Evolutionary conservation across 2,329 filamentous ascomycete species (phyloP).

Genomic region (Fusarium mexicanum): DNA sequence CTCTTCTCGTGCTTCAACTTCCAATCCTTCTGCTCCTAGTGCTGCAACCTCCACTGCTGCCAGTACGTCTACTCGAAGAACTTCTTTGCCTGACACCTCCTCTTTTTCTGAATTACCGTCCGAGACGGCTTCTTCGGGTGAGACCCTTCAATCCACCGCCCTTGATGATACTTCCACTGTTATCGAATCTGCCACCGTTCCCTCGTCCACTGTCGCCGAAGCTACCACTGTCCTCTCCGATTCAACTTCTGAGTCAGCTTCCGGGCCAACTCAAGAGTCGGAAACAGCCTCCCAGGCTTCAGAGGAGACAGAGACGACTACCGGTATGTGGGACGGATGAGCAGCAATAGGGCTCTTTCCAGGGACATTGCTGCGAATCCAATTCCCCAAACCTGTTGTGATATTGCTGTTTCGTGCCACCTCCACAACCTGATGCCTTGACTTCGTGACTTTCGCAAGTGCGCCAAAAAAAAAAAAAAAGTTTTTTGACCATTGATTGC

Average conservation of each 20-base stretch:
- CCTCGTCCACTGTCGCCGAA: slow-evolving; percentile 9
- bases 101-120: slow-evolving; percentile 44
- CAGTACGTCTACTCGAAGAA: slow-evolving; percentile 47
- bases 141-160: slow-evolving; percentile 33
- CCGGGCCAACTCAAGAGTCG: slow-evolving; percentile 13
- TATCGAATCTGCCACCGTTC: slow-evolving; percentile 19
- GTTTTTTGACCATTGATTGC: neutral
- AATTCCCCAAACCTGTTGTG: slow-evolving; percentile 30
- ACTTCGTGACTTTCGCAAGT: slow-evolving; percentile 35
- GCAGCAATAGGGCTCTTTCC: slow-evolving; percentile 8
- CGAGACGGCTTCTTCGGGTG: slow-evolving; percentile 40
- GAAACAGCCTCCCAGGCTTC: slow-evolving; percentile 25
- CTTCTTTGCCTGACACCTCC: slow-evolving; percentile 43
- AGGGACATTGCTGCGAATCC: slow-evolving; percentile 20
- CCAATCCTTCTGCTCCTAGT: slow-evolving; percentile 41
- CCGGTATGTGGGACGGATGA: slow-evolving; percentile 46
- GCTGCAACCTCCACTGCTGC: slow-evolving; percentile 41
- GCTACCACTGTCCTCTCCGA: slow-evolving; percentile 12
- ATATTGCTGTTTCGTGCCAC: slow-evolving; percentile 26
- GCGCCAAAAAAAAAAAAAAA: slow-evolving; percentile 10
- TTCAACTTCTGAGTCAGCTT: slow-evolving; percentile 17
- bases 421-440: slow-evolving; percentile 4
- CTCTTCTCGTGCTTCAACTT: slow-evolving; percentile 43
- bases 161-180: slow-evolving; percentile 27
- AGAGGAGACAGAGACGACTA: slow-evolving; percentile 33